Conservation (phyloP, 768 basidiomycete genomes). For the Hortiboletus flavorubellus region DNA sequence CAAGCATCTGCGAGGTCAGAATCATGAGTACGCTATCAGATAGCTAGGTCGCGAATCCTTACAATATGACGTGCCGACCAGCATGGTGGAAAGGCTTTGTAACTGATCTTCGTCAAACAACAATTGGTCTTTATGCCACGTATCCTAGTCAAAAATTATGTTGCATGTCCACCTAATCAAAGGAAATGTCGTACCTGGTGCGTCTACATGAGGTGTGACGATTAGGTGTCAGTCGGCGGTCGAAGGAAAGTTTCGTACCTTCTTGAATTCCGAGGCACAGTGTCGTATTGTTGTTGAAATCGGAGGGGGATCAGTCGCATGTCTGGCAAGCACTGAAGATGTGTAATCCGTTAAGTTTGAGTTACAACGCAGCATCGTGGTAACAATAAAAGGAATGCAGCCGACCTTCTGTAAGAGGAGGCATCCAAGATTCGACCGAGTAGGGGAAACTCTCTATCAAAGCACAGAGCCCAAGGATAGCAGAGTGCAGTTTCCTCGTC, state of each 20-base stretch:
- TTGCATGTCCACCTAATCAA: constrained; percentile 1
- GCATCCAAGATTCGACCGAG: constrained; percentile 93
- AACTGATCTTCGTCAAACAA: constrained; percentile 88
- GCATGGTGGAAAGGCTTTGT: constrained; percentile 81
- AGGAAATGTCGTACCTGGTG: constrained; percentile 47
- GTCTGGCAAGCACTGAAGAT: constrained; percentile 61
- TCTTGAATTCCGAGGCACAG: constrained; percentile 83
- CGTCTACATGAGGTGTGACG: constrained; percentile 38
- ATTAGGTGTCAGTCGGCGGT: constrained; percentile 1
- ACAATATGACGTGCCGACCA: constrained; percentile 90
- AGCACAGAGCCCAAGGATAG: constrained; percentile 91
- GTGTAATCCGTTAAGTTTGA: not conserved
- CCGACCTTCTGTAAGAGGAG: constrained; percentile 71
- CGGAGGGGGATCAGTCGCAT: constrained; percentile 83
- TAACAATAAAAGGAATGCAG: not conserved
- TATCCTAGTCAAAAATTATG: constrained; percentile 53
- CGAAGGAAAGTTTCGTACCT: constrained; percentile 44
- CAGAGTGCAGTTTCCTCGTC: constrained; percentile 76
- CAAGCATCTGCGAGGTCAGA: constrained; percentile 24
- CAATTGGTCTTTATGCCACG: constrained; percentile 87
- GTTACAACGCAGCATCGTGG: not conserved
- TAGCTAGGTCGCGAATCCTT: constrained; percentile 30
- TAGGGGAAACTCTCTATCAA: constrained; percentile 94
- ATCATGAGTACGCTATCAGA: constrained; percentile 12
- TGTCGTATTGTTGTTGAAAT: constrained; percentile 88